Evolutionary conservation across 768 basidiomycete genomes (phyloP), one percentile per base, ranked within the genome.

Genomic region (Russula virescens): DNA sequence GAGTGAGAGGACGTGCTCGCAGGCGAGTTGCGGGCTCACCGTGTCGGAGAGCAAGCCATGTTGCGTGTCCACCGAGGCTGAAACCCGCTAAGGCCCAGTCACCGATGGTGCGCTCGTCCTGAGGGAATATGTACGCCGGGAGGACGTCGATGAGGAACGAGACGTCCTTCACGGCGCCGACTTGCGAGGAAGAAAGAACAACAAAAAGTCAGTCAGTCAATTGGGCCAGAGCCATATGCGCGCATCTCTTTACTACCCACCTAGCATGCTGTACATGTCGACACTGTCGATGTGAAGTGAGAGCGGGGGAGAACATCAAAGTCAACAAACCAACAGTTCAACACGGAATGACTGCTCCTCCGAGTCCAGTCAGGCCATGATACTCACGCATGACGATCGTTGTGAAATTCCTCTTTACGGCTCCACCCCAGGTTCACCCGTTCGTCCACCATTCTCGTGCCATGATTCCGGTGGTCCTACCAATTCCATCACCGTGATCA

Each of bases 71-170:
- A 0, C 93, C 94, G 0, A 97, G 81, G 63, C 88, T 90, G 67
- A 88, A 79, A 0, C 94, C 94, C 0, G 83, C 80, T 3, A 88
- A 77, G 13, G 84, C 83, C 86, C 88, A 97, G 60, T 83, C 79
- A 7, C 75, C 78, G 42, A 95, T 80, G 16, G 69, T 71, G 28
- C 82, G 78, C 66, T 91, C 85, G 13, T 75, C 83, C 14, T 74
- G 66, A 0, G 92, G 91, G 70, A 87, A 95, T 10, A 95, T 72
- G 69, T 86, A 87, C 0, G 84, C 73, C 1, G 87, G 84, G 4
- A 95, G 77, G 68, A 89, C 86, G 70, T 94, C 91, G 56, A 94
- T 87, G 61, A 95, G 72, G 74, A 88, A 86, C 0, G 88, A 87
- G 8, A 94, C 80, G 69, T 95, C 94, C 42, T 80, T 75, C 2